Evolutionary conservation across 164 flowering plant species (phyloP), one percentile per base, ranked within the genome.

Genomic region (Aristolochia contorta): DNA sequence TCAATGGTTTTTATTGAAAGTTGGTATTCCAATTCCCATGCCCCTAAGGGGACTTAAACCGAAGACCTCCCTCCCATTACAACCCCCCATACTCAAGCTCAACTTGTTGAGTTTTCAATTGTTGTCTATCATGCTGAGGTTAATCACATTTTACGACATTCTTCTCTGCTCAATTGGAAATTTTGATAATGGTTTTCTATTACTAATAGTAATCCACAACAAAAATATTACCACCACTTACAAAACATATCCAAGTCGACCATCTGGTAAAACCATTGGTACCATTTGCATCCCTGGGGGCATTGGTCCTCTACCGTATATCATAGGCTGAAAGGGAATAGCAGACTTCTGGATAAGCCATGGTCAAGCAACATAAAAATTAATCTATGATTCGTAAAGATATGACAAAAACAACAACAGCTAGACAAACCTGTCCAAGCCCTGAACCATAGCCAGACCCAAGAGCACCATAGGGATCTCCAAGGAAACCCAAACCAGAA

Each of bases 211-310:
- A 1, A 20, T 49, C 37, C 25, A 12, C 24, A 47, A 3, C 3
- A 13, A 37, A 6, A 52, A 46, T 54, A 50, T 25, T 0, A 37
- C 22, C 32, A 37, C 43, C 43, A 84, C 99, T 94, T 80, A 94
- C 97, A 94, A 77, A 62, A 94, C 99, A 82, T 94, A 94, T 57
- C 99, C 99, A 48, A 94, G 80, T 57, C 82, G 91, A 57, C 99
- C 99, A 83, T 94, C 96, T 43, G 99, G 99, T 21, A 94, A 80
- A 65, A 89, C 84, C 99, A 94, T 89, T 3, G 99, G 97, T 65
- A 94, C 96, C 99, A 94, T 94, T 24, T 82, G 86, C 97, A 91
- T 91, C 58, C 96, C 96, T 13, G 96, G 68, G 32, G 97, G 96
- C 87, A 83, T 84, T 54, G 89, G 91, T 4, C 99, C 99, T 72